Conservation (phyloP, 495 filamentous ascomycete species). For the Trypethelium eluteriae region DNA sequence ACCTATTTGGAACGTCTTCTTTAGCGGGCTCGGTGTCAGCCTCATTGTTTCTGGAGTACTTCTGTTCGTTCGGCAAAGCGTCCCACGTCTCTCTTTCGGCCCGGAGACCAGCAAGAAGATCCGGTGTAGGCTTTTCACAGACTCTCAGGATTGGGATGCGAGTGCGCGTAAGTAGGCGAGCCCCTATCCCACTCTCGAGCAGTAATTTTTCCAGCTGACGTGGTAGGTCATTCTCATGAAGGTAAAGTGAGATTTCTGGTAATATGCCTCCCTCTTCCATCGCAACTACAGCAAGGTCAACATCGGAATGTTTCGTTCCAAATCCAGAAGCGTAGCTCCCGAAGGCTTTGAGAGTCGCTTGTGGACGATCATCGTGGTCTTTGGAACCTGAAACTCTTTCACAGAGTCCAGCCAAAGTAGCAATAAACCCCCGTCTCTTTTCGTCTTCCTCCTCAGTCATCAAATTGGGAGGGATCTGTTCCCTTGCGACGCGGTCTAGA, state of each 20-base stretch:
- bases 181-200: constrained; percentile 61
- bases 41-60: constrained; percentile 21
- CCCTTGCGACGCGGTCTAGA: constrained; percentile 28
- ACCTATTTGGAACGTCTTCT: neutral
- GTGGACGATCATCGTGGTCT: constrained; percentile 36
- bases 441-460: constrained; percentile 43
- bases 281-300: constrained; percentile 64
- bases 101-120: constrained; percentile 45
- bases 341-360: constrained; percentile 57
- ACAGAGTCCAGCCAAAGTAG: constrained; percentile 49
- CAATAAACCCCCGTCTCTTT: constrained; percentile 57
- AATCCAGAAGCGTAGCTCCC: constrained; percentile 69
- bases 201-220: constrained; percentile 59
- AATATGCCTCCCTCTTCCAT: constrained; percentile 28
- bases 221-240: constrained; percentile 40
- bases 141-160: constrained; percentile 78
- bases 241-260: constrained; percentile 17
- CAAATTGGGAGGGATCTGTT: constrained; percentile 29
- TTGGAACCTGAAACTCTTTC: constrained; percentile 45
- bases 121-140: constrained; percentile 55
- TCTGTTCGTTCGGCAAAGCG: constrained; percentile 29
- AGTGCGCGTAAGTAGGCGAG: constrained; percentile 60
- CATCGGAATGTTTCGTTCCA: constrained; percentile 63
- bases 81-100: constrained; percentile 56
- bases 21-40: constrained; percentile 21